Conservation (phyloP, 441 rosid species). For the Pelargonium australe region DNA sequence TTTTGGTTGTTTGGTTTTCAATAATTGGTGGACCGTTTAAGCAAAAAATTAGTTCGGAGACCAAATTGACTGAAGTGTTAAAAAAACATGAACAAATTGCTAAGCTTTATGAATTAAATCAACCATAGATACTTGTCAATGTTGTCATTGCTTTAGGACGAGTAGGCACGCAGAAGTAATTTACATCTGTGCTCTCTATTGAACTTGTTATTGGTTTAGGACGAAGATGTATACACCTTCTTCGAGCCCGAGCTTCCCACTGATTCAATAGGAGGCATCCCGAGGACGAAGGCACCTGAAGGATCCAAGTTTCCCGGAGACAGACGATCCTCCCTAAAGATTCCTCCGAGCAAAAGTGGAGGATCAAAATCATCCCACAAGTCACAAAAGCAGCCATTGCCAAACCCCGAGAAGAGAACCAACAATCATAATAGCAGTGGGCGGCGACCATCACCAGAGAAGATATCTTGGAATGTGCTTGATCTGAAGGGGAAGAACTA, state of each 20-base stretch:
- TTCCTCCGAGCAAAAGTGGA: background rate
- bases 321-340: background rate
- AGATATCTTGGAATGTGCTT: slow-evolving; percentile 88
- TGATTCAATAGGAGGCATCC: background rate
- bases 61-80: too few species aligned
- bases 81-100: too few species aligned
- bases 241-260: background rate
- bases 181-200: too few species aligned
- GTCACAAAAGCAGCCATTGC: slow-evolving; percentile 19
- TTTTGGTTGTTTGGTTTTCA: too few species aligned
- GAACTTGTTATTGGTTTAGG: background rate
- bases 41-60: too few species aligned
- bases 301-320: background rate
- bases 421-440: slow-evolving; percentile 32
- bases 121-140: too few species aligned
- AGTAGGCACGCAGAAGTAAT: too few species aligned
- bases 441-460: slow-evolving; percentile 60
- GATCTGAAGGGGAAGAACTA: slow-evolving; percentile 95
- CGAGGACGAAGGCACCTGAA: background rate
- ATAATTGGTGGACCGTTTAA: too few species aligned
- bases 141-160: too few species aligned
- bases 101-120: too few species aligned
- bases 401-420: slow-evolving; percentile 43
- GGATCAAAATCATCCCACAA: slow-evolving; percentile 4
- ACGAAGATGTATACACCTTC: slow-evolving; percentile 3